A percentile compares a stretch with the other conserved stretches of the same genome.
Evolutionary conservation across 2,329 filamentous ascomycete species (phyloP).

Genomic region (Cryphonectria radicalis): DNA sequence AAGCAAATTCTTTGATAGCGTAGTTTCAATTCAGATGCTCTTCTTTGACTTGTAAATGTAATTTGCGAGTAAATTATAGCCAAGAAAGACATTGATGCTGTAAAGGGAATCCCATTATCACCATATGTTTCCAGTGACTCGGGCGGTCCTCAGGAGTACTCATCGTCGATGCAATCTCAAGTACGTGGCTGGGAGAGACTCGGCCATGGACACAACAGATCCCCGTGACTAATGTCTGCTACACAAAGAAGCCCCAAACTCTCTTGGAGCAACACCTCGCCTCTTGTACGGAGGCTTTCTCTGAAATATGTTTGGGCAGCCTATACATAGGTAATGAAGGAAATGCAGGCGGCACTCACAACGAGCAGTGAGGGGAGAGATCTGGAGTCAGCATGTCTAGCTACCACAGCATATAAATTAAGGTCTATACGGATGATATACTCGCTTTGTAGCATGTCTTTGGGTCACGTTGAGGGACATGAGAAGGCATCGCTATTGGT

Average conservation of each 20-base stretch:
- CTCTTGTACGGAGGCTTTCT: background rate
- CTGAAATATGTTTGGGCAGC: background rate
- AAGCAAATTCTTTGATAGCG: background rate
- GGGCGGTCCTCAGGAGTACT: background rate
- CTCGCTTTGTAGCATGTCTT: background rate
- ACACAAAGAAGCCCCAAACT: background rate
- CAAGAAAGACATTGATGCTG: background rate
- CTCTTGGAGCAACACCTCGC: background rate
- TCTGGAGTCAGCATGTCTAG: background rate
- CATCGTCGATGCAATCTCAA: background rate
- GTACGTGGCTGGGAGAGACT: constrained; percentile 3
- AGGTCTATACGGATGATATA: background rate
- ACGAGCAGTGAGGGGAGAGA: background rate
- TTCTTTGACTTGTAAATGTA: background rate
- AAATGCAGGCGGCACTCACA: background rate
- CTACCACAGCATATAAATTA: background rate
- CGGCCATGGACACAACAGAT: constrained; percentile 7
- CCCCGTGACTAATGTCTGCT: constrained; percentile 1
- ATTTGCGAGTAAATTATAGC: background rate
- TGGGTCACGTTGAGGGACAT: background rate
- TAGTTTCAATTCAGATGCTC: background rate
- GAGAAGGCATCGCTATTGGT: background rate
- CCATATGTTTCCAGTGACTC: background rate
- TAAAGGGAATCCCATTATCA: background rate
- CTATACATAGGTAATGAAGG: background rate